phyloP scores from a whole-genome alignment of 2,329 filamentous ascomycete species.

The Fusarium sp. region DNA sequence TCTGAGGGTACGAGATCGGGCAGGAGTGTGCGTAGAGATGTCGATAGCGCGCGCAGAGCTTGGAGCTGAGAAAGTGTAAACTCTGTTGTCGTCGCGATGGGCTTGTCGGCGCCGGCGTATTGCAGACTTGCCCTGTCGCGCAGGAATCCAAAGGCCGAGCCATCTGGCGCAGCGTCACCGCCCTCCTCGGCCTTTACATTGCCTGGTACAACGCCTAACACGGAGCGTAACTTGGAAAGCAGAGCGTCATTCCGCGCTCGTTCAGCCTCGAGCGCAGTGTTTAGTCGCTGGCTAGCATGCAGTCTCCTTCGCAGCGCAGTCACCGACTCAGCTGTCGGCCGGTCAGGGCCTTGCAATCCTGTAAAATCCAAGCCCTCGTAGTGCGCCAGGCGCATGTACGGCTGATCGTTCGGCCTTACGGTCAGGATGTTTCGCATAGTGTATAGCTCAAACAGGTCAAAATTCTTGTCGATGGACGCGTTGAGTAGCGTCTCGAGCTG shows the following conservation, averaged over 20 bases:
- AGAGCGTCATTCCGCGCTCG: slow-evolving; percentile 75
- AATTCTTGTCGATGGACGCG: slow-evolving; percentile 82
- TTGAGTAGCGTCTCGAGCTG: slow-evolving; percentile 85
- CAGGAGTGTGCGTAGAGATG: slow-evolving; percentile 68
- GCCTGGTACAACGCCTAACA: slow-evolving; percentile 48
- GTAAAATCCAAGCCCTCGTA: slow-evolving; percentile 74
- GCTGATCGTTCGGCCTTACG: slow-evolving; percentile 72
- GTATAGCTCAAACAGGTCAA: slow-evolving; percentile 90
- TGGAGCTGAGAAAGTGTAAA: slow-evolving; percentile 88
- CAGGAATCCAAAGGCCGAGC: slow-evolving; percentile 64
- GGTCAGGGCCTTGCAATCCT: slow-evolving; percentile 29
- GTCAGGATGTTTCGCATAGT: slow-evolving; percentile 85
- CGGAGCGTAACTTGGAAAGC: slow-evolving; percentile 67
- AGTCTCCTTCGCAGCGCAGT: slow-evolving; percentile 76
- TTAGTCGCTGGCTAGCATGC: slow-evolving; percentile 80
- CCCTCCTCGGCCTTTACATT: slow-evolving; percentile 42
- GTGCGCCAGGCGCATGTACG: slow-evolving; percentile 84
- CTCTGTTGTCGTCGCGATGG: slow-evolving; percentile 74
- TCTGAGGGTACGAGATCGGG: slow-evolving; percentile 62
- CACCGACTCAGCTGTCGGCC: slow-evolving; percentile 72
- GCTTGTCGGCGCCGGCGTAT: slow-evolving; percentile 60
- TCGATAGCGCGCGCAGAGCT: slow-evolving; percentile 73
- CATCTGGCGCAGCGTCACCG: slow-evolving; percentile 12
- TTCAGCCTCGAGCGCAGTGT: slow-evolving; percentile 74
- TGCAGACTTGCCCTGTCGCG: slow-evolving; percentile 61